Evolutionary conservation across 129 eudicot species (phyloP).

Genomic region (Chrysanthemum seticuspe): DNA sequence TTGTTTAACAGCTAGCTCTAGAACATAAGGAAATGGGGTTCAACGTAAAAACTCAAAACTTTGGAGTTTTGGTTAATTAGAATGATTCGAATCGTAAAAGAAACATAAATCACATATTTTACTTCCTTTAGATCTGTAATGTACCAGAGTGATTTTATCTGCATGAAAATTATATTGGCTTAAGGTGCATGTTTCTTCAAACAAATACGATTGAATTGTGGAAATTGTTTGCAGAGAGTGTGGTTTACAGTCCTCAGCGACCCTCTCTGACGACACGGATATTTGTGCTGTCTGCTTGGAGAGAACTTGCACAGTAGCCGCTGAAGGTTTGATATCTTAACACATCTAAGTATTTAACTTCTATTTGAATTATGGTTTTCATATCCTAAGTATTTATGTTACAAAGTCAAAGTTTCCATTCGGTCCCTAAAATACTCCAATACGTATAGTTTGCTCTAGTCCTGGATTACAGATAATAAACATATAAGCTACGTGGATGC

Average conservation of each 20-base stretch:
- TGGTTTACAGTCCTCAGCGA: slow-evolving; percentile 67
- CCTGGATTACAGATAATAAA: no score
- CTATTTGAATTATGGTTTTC: no score
- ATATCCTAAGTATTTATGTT: no score
- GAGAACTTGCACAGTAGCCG: slow-evolving; percentile 88
- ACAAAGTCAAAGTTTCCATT: no score
- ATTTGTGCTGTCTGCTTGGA: slow-evolving; percentile 92
- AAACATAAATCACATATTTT: not conserved
- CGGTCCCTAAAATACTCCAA: no score
- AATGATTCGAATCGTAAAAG: not conserved
- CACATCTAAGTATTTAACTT: not conserved
- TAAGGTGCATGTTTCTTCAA: not conserved
- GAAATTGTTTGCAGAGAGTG: slow-evolving; percentile 57
- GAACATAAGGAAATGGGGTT: no score
- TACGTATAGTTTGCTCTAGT: no score
- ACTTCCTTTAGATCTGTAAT: slow-evolving; percentile 1
- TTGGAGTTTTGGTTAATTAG: no score
- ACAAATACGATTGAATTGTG: not conserved
- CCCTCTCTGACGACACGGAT: slow-evolving; percentile 69
- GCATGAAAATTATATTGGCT: slow-evolving; percentile 5
- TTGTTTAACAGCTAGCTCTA: no score
- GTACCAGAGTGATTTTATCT: slow-evolving; percentile 10
- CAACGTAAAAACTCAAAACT: no score
- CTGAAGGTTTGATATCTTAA: slow-evolving; percentile 67
- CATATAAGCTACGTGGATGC: no score